Conservation (phyloP, 1,139 yeast species). For the Kodamaea ohmeri region DNA sequence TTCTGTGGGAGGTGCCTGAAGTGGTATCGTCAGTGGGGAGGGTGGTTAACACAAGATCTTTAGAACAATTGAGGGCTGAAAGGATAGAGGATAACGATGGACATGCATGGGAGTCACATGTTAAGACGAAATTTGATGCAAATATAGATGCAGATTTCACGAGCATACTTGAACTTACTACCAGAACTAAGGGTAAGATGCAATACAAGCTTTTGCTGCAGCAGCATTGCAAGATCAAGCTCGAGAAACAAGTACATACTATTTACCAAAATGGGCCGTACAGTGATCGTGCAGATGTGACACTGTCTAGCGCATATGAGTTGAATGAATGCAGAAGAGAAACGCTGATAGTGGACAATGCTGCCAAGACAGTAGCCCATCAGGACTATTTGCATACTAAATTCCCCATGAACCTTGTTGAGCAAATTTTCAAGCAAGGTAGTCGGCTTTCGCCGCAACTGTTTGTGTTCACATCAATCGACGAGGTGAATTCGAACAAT, state of each 20-base stretch:
- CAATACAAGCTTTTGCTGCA: slow-evolving; percentile 9
- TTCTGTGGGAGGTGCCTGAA: slow-evolving; percentile 9
- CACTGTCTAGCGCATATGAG: slow-evolving; percentile 1
- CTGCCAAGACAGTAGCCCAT: slow-evolving; percentile 8
- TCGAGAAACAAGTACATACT: slow-evolving; percentile 6
- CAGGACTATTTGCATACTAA: slow-evolving; percentile 6
- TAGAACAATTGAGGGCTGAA: neutral
- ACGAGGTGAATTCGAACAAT: slow-evolving; percentile 1
- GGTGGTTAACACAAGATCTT: slow-evolving; percentile 1
- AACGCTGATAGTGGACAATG: slow-evolving; percentile 7
- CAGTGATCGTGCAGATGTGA: slow-evolving; percentile 4
- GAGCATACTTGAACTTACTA: slow-evolving; percentile 5
- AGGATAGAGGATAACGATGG: slow-evolving; percentile 2
- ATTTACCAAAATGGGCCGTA: slow-evolving; percentile 7
- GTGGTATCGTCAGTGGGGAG: slow-evolving; percentile 1
- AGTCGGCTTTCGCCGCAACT: slow-evolving; percentile 2
- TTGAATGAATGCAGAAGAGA: slow-evolving; percentile 6
- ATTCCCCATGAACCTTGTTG: slow-evolving; percentile 8
- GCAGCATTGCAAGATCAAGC: slow-evolving; percentile 5
- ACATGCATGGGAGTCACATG: slow-evolving; percentile 6
- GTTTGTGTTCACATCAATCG: slow-evolving; percentile 4
- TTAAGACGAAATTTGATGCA: slow-evolving; percentile 6
- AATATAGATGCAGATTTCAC: slow-evolving; percentile 5
- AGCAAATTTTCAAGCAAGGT: slow-evolving; percentile 5
- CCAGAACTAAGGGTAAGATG: neutral